phyloP scores from a whole-genome alignment of 257 asterid genomes.

The Rhazya stricta region DNA sequence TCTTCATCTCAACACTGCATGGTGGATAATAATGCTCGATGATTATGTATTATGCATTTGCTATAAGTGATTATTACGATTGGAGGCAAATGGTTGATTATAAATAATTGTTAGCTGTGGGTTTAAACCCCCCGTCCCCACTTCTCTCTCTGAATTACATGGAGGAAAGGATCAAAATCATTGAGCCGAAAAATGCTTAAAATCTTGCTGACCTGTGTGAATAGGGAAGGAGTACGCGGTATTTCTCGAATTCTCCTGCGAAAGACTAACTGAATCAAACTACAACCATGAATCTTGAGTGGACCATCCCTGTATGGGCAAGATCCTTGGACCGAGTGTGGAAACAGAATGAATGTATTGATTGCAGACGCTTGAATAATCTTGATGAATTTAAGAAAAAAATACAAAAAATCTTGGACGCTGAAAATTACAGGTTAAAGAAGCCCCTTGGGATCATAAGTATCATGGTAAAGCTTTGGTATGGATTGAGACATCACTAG shows the following conservation, averaged over 20 bases:
- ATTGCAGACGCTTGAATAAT: no score
- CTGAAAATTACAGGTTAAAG: no score
- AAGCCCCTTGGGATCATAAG: no score
- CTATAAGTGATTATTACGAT: background rate
- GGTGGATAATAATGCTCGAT: slow-evolving; percentile 50
- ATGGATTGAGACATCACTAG: no score
- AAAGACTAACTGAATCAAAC: background rate
- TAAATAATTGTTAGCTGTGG: background rate
- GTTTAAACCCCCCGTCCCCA: background rate
- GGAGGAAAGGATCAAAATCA: background rate
- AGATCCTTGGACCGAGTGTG: background rate
- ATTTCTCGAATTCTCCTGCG: background rate
- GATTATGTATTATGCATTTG: background rate
- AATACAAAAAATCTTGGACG: no score
- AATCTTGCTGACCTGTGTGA: background rate
- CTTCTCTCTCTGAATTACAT: background rate
- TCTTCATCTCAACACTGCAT: slow-evolving; percentile 89
- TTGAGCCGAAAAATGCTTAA: background rate
- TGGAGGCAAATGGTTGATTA: background rate
- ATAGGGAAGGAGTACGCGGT: background rate
- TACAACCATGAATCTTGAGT: background rate
- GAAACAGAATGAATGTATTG: background rate
- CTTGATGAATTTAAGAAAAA: no score
- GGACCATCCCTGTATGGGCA: background rate
- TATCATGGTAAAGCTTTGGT: no score